A percentile compares a stretch with the other conserved stretches of the same genome.
These are phyloP conservation scores for Fusarium secorum DNA, from an alignment of 2,329 filamentous ascomycete genomes.

Conservation along the genomic window DNA sequence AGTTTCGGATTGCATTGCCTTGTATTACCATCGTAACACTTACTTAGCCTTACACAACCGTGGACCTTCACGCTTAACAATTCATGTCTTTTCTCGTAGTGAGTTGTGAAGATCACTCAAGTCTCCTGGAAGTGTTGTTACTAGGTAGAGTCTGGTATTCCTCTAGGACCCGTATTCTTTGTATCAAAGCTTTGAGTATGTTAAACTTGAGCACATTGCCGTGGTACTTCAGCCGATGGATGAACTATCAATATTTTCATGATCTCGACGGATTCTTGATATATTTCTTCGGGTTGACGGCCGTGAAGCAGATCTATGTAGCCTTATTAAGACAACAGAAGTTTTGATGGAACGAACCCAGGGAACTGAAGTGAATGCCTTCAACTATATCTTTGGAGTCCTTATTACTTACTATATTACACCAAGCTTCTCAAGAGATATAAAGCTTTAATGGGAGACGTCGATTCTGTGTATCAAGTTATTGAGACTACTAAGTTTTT, in stretches of 20 bases:
- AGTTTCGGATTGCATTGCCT: constrained; percentile 27
- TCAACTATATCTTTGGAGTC: neutral
- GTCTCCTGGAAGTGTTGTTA: neutral
- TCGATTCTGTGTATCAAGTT: neutral
- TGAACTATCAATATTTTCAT: neutral
- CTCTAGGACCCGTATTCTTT: neutral
- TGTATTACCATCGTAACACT: constrained; percentile 30
- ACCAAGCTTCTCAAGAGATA: neutral
- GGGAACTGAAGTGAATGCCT: neutral
- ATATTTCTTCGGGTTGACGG: neutral
- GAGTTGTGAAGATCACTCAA: neutral
- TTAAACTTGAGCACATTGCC: neutral
- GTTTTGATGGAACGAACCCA: neutral
- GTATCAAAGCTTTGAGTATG: neutral
- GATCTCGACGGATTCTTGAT: neutral
- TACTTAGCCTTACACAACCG: constrained; percentile 12
- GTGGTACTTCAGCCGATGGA: neutral
- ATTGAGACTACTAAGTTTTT: neutral
- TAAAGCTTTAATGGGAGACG: neutral
- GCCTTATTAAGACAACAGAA: neutral
- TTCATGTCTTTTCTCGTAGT: neutral
- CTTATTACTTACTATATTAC: neutral
- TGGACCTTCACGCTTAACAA: constrained; percentile 4
- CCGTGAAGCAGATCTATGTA: neutral
- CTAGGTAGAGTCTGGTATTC: neutral